Evolutionary conservation across 768 basidiomycete genomes (phyloP).

Genomic region (Krasilnikovozyma curviuscula): DNA sequence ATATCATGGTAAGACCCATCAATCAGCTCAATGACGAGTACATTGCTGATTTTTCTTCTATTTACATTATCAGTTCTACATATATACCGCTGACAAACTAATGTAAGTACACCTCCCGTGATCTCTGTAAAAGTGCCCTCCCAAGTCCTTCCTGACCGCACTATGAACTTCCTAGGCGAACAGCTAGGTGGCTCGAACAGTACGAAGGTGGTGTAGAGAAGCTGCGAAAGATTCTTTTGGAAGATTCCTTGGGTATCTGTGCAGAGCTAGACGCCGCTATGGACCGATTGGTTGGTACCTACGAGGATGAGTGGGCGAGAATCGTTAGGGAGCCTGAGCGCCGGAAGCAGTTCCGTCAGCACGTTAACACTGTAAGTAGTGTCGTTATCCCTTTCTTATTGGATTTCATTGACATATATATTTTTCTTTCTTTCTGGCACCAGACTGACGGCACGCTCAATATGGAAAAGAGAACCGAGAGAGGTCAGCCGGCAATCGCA

Average conservation of each 20-base stretch:
- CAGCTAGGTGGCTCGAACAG: constrained; percentile 52
- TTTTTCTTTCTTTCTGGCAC: constrained; percentile 16
- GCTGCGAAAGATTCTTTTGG: constrained; percentile 43
- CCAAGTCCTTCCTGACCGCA: no score
- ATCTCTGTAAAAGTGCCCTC: no score
- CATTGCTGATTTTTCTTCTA: background rate
- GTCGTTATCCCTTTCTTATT: background rate
- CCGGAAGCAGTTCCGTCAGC: constrained; percentile 40
- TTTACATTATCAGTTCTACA: constrained; percentile 41
- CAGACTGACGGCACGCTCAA: constrained; percentile 17
- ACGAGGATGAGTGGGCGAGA: constrained; percentile 48
- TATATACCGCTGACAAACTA: constrained; percentile 50
- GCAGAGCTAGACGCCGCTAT: constrained; percentile 46
- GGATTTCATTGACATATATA: background rate
- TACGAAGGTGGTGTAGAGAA: constrained; percentile 52
- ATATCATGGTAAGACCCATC: constrained; percentile 30
- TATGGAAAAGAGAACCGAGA: constrained; percentile 39
- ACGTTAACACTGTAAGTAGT: constrained; percentile 39
- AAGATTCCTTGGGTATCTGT: constrained; percentile 56
- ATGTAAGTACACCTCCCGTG: no score
- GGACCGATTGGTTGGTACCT: constrained; percentile 45
- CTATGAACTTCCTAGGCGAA: no score
- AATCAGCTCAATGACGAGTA: constrained; percentile 12
- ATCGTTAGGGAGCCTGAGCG: constrained; percentile 39
- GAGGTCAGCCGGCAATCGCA: constrained; percentile 45